Evolutionary conservation across 2,329 filamentous ascomycete genomes (phyloP), one percentile per base, ranked within the genome.

Genomic region (Penicillium sp.): DNA sequence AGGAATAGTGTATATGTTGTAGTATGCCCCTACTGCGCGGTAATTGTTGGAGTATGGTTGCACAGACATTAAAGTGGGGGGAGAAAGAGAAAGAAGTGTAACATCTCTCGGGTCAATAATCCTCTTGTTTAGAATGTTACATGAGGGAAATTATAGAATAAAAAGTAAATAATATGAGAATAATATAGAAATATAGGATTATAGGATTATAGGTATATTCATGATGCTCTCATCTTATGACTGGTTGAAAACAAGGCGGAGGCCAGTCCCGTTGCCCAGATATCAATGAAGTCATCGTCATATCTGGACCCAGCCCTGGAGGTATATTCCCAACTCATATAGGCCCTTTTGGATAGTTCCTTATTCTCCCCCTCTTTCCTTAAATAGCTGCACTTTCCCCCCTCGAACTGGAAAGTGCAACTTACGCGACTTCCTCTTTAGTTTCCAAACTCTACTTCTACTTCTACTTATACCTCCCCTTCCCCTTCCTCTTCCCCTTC

Each of bases 261-360:
- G 61, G n/a, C 40, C 9, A 60, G 54, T 63, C 62, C 65, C 65
- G 62, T 42, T 43, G 41, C 40, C 27, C 35, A 50, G 43, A 50
- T 46, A 45, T 65, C 61, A 52, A 67, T 67, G 65, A 67, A 65
- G 64, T 67, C 65, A 67, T 67, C 54, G 57, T 46, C 29, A 46
- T 35, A 21, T 29, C 17, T 7, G 52, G 47, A 19, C 38, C 25
- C 12, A 29, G 12, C 27, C 27, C 27, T 31, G 29, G 25, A 25
- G 43, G 43, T 19, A 40, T 49, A 41, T 50, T 45, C 19, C 31
- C 27, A 38, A 38, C n/a, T 40, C 1, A 35, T 38, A 38, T 37
- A 37, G 2, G 7, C 7, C 12, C 10, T 12, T 2, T 40, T 40
- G 6, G 33, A 35, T 42, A 1, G 21, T 21, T 17, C 23, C 6